These are phyloP conservation scores for Scheffersomyces spartinae DNA, from an alignment of 805 yeast genomes.

Conservation along the genomic window DNA sequence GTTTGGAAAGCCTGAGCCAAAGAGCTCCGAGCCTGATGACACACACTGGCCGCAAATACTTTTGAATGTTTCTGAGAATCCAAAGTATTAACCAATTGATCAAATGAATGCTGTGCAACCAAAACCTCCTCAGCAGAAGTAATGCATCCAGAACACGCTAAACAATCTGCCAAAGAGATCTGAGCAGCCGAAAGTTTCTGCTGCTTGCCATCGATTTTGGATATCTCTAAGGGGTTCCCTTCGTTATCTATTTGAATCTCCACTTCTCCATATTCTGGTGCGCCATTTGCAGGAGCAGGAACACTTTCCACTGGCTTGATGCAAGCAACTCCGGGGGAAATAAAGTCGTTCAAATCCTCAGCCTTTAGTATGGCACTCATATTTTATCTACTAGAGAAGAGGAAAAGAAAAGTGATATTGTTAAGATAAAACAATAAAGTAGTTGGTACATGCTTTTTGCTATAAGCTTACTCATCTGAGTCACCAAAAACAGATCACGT, in stretches of 20 bases:
- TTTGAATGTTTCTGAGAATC: conserved; percentile 17
- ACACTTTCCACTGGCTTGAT: conserved; percentile 66
- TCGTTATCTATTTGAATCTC: conserved; percentile 49
- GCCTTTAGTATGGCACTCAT: conserved; percentile 88
- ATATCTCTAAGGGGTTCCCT: conserved; percentile 60
- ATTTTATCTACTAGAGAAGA: no score
- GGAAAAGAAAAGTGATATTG: no score
- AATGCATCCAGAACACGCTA: conserved; percentile 95
- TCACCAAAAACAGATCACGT: no score
- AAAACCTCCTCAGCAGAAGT: conserved; percentile 95
- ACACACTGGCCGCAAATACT: conserved; percentile 61
- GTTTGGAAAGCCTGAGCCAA: conserved; percentile 56
- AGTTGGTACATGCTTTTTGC: no score
- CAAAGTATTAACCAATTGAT: conserved; percentile 56
- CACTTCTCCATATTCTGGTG: conserved; percentile 20
- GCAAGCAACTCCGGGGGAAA: conserved; percentile 90
- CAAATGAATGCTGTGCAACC: conserved; percentile 83
- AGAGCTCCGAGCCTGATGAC: conserved; percentile 81
- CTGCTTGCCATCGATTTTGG: conserved; percentile 42
- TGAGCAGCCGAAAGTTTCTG: conserved; percentile 64
- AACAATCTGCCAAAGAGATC: conserved; percentile 82
- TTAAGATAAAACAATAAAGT: no score
- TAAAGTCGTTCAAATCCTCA: conserved; percentile 88
- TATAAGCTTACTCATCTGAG: no score
- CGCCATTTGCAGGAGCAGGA: conserved; percentile 12